phyloP scores from a whole-genome alignment of 176 grass and related monocot genomes.

The Aegilops umbellulata region DNA sequence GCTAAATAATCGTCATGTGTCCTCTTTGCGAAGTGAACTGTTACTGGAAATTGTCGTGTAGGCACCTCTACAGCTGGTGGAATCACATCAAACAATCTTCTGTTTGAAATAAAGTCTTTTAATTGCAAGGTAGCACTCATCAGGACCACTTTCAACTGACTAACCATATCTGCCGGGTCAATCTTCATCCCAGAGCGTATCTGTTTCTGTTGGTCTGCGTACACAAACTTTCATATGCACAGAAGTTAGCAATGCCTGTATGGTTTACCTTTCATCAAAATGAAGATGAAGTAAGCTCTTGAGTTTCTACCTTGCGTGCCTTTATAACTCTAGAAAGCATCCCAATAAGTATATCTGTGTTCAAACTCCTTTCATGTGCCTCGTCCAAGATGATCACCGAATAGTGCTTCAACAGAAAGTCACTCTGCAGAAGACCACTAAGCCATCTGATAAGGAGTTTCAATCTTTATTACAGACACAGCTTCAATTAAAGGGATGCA shows the following conservation, averaged over 20 bases:
- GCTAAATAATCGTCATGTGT: conserved; percentile 85
- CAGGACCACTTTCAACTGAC: conserved; percentile 80
- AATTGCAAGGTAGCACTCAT: conserved; percentile 98
- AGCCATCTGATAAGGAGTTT: conserved; percentile 16
- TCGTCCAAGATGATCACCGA: conserved; percentile 98
- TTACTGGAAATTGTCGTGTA: conserved; percentile 82
- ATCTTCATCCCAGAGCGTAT: conserved; percentile 52
- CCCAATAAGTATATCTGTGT: conserved; percentile 95
- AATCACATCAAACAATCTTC: conserved; percentile 68
- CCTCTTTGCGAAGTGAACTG: conserved; percentile 84
- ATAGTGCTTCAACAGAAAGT: conserved; percentile 74
- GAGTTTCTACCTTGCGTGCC: conserved; percentile 56
- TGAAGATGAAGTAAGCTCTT: conserved; percentile 24
- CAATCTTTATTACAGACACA: conserved; percentile 5
- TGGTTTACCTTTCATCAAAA: conserved; percentile 17
- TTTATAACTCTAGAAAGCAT: conserved; percentile 98
- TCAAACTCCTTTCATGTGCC: conserved; percentile 99
- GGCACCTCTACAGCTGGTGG: conserved; percentile 80
- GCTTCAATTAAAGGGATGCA: conserved; percentile 9
- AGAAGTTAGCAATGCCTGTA: conserved; percentile 29
- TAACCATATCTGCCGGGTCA: conserved; percentile 53
- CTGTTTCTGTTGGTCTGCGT: conserved; percentile 63
- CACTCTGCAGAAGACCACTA: conserved; percentile 54
- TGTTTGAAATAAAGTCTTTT: conserved; percentile 86
- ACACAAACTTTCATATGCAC: conserved; percentile 48